phyloP scores from a whole-genome alignment of 768 basidiomycete genomes.

The Suillus plorans region DNA sequence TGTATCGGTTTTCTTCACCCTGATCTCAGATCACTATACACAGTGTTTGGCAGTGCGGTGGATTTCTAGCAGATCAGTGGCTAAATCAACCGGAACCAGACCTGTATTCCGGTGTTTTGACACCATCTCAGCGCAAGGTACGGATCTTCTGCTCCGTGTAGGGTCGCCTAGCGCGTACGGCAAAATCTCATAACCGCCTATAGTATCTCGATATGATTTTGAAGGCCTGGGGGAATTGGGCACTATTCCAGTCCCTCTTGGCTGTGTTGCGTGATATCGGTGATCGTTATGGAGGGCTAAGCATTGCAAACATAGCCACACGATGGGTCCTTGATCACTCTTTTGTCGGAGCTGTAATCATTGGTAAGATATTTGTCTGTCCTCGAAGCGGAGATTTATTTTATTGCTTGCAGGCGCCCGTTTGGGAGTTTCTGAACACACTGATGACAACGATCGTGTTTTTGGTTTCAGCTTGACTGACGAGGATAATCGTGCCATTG shows the following conservation, averaged over 20 bases:
- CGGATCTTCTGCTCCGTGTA: constrained; percentile 12
- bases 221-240: constrained; percentile 77
- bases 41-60: constrained; percentile 61
- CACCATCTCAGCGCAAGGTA: constrained; percentile 84
- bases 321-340: constrained; percentile 81
- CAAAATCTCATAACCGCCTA: constrained; percentile 4
- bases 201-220: constrained; percentile 86
- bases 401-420: constrained; percentile 52
- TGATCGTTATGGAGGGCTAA: constrained; percentile 60
- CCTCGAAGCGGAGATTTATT: constrained; percentile 7
- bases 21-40: constrained; percentile 8
- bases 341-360: constrained; percentile 76
- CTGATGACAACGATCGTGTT: constrained; percentile 63
- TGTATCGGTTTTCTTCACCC: constrained; percentile 9
- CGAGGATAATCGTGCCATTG: constrained; percentile 62
- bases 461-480: constrained; percentile 57
- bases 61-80: constrained; percentile 80
- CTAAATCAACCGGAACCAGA: constrained; percentile 67
- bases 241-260: constrained; percentile 69
- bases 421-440: constrained; percentile 73
- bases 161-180: not conserved
- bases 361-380: constrained; percentile 45
- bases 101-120: constrained; percentile 63
- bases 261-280: constrained; percentile 59
- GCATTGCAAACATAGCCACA: constrained; percentile 77